Conservation (phyloP, 805 yeast genomes). For the Wickerhamomyces rabaulensis region DNA sequence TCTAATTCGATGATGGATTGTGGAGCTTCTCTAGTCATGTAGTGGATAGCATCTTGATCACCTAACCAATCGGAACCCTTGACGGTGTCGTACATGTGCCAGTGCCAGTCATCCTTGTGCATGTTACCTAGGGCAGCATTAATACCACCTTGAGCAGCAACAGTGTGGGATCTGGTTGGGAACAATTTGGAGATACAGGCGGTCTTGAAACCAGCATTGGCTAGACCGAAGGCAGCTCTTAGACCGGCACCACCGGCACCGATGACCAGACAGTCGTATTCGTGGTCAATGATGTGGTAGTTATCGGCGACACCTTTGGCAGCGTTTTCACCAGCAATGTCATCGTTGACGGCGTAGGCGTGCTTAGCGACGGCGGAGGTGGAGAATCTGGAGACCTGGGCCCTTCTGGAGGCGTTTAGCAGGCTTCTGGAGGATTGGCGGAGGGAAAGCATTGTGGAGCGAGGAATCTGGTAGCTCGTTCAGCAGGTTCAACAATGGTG, state of each 20-base stretch:
- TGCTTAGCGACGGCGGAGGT: conserved; percentile 16
- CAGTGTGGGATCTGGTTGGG: conserved; percentile 98
- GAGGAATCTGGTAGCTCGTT: not conserved
- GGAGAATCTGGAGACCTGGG: conserved; percentile 17
- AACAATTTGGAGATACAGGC: conserved; percentile 96
- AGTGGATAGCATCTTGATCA: conserved; percentile 98
- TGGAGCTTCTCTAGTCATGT: conserved; percentile 98
- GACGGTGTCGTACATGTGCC: conserved; percentile 99
- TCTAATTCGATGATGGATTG: conserved; percentile 92
- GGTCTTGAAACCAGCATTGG: conserved; percentile 94
- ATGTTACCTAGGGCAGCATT: conserved; percentile 98
- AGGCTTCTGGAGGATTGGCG: conserved; percentile 20
- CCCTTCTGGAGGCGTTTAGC: conserved; percentile 6
- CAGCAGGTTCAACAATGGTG: not conserved
- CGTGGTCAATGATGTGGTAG: conserved; percentile 93
- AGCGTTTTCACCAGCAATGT: conserved; percentile 45
- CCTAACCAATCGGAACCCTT: conserved; percentile 99
- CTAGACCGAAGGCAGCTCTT: conserved; percentile 97
- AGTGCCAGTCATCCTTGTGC: conserved; percentile 98
- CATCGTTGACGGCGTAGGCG: conserved; percentile 31
- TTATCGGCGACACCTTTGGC: conserved; percentile 54
- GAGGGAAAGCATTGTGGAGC: conserved; percentile 18
- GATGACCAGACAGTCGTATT: conserved; percentile 94
- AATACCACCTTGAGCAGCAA: conserved; percentile 99
- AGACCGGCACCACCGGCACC: conserved; percentile 99